phyloP scores from a whole-genome alignment of 148 eudicot genomes.

The Agrostemma githago region DNA sequence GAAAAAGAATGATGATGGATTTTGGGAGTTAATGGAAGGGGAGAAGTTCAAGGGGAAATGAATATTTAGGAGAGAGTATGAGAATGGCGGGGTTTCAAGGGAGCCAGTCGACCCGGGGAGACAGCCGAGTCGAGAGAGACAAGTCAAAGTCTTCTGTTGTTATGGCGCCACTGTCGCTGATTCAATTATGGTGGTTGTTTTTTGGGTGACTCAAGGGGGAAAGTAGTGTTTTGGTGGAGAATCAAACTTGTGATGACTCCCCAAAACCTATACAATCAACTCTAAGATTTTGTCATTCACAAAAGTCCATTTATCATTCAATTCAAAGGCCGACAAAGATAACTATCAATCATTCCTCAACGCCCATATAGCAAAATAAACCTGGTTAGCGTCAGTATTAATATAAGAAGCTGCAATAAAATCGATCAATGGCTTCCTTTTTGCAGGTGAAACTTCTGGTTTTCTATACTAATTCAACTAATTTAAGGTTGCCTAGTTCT shows the following conservation, averaged over 20 bases:
- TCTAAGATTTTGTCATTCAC: conserved; percentile 38
- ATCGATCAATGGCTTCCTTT: conserved; percentile 48
- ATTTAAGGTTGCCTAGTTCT: conserved; percentile 24
- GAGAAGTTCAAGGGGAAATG: too few species aligned
- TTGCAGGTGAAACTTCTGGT: conserved; percentile 36
- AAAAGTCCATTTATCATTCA: conserved; percentile 52
- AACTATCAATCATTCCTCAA: conserved; percentile 66
- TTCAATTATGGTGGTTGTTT: too few species aligned
- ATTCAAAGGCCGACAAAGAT: conserved; percentile 58
- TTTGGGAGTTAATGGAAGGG: too few species aligned
- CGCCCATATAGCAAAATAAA: conserved; percentile 48
- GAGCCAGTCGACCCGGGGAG: too few species aligned
- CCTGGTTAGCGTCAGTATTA: conserved; percentile 30
- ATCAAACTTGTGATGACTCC: conserved; percentile 55
- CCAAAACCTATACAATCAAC: conserved; percentile 85
- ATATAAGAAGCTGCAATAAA: conserved; percentile 42
- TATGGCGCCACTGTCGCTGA: too few species aligned
- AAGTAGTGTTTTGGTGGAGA: too few species aligned
- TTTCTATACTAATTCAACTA: conserved; percentile 35
- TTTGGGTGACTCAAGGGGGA: too few species aligned
- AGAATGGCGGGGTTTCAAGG: too few species aligned
- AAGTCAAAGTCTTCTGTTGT: too few species aligned
- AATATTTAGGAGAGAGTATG: too few species aligned
- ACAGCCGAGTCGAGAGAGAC: too few species aligned
- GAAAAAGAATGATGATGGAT: too few species aligned